Conservation (phyloP, 192 early-diverging fungal species). For the Backusella tarrabulga region DNA sequence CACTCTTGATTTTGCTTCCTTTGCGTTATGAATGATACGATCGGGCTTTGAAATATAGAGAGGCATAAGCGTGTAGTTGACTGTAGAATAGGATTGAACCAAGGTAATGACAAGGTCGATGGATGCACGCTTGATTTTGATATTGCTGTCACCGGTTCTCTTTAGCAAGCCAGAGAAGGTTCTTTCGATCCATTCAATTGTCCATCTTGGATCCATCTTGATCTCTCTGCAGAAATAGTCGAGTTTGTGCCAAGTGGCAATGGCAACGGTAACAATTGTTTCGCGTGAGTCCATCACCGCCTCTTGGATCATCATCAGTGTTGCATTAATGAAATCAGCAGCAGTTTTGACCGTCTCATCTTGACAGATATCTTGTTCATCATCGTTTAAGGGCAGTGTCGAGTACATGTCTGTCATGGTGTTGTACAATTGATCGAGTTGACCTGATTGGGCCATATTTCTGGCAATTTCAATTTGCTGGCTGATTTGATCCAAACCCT, state of each 20-base stretch:
- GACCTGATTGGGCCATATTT: not conserved
- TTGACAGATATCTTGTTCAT: not conserved
- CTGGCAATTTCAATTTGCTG: constrained; percentile 5
- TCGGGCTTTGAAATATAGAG: constrained; percentile 20
- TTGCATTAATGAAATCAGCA: constrained; percentile 13
- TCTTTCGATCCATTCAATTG: constrained; percentile 8
- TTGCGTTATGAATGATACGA: constrained; percentile 20
- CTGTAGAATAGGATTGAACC: constrained; percentile 1
- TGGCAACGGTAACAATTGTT: constrained; percentile 13
- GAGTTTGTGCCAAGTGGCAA: constrained; percentile 16
- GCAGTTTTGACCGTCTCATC: not conserved
- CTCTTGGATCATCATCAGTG: constrained; percentile 24
- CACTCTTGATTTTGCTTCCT: constrained; percentile 18
- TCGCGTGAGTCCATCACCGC: constrained; percentile 28
- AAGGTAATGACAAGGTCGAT: constrained; percentile 13
- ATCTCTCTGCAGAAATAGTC: constrained; percentile 12
- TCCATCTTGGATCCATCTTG: not conserved
- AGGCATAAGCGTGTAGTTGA: not conserved
- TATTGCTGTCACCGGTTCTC: constrained; percentile 14
- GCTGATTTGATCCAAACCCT: constrained; percentile 6
- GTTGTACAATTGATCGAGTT: not conserved
- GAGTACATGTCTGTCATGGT: not conserved
- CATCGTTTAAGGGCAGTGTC: not conserved
- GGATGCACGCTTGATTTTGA: not conserved
- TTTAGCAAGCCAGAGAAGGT: constrained; percentile 21